Evolutionary conservation across 768 basidiomycete genomes (phyloP).

Genomic region (Multifurca ochricompacta): DNA sequence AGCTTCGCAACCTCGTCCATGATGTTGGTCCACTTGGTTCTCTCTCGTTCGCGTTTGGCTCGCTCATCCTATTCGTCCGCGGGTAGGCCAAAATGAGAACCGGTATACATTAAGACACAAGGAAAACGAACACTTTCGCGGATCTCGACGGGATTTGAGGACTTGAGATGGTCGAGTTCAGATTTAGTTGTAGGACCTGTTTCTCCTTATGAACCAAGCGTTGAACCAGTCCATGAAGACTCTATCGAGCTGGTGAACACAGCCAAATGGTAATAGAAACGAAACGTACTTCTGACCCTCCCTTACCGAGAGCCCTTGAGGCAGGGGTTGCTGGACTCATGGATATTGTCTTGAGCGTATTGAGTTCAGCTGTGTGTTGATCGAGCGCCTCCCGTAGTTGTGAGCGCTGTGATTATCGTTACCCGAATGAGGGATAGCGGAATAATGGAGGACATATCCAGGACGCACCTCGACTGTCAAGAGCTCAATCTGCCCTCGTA

Average conservation of each 20-base stretch:
- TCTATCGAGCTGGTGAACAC: conserved; percentile 32
- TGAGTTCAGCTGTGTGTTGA: conserved; percentile 60
- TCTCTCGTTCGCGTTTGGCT: conserved; percentile 67
- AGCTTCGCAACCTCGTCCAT: conserved; percentile 68
- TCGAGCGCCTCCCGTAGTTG: conserved; percentile 47
- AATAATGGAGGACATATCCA: not conserved
- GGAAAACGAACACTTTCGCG: conserved; percentile 48
- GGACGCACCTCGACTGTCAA: conserved; percentile 59
- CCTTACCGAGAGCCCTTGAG: conserved; percentile 38
- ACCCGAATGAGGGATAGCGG: not conserved
- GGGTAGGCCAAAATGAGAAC: not conserved
- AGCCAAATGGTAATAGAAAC: not conserved
- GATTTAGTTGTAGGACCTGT: conserved; percentile 64
- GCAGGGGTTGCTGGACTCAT: conserved; percentile 31
- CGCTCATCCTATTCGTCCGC: conserved; percentile 51
- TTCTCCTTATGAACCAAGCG: conserved; percentile 81
- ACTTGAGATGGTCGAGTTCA: conserved; percentile 58
- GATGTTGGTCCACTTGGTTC: conserved; percentile 60
- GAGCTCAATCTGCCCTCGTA: conserved; percentile 53
- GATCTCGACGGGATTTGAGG: conserved; percentile 47
- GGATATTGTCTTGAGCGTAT: conserved; percentile 50
- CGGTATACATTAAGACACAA: not conserved
- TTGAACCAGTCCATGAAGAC: conserved; percentile 67
- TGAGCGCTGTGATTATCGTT: conserved; percentile 33
- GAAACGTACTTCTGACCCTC: conserved; percentile 47